Percentiles rank a stretch among this genome's conserved stretches.
These are phyloP conservation scores for Wickerhamomyces strasburgensis DNA, from an alignment of 805 yeast genomes.

Conservation along the genomic window DNA sequence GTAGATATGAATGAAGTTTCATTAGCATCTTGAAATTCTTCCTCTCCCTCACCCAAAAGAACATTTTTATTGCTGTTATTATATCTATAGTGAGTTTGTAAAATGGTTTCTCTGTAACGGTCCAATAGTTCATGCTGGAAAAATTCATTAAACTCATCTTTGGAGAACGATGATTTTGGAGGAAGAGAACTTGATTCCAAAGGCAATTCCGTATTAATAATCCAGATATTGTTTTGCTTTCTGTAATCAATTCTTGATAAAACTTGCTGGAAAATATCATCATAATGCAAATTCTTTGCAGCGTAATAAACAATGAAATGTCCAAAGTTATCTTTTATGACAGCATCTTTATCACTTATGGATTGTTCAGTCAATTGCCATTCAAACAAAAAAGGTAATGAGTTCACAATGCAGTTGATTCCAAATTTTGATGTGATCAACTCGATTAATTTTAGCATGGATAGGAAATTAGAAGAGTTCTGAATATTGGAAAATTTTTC, in stretches of 20 bases:
- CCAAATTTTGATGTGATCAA: slow-evolving; percentile 34
- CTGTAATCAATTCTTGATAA: slow-evolving; percentile 21
- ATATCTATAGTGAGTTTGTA: slow-evolving; percentile 22
- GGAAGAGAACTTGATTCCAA: slow-evolving; percentile 5
- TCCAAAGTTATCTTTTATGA: slow-evolving; percentile 21
- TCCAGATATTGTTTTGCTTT: slow-evolving; percentile 16
- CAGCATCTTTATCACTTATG: neutral
- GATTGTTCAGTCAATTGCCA: slow-evolving; percentile 31
- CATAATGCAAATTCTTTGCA: slow-evolving; percentile 7
- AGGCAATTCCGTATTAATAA: slow-evolving; percentile 12
- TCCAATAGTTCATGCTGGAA: slow-evolving; percentile 7
- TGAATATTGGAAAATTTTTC: slow-evolving; percentile 9
- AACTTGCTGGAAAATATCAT: slow-evolving; percentile 10
- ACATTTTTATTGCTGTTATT: neutral
- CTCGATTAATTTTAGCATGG: slow-evolving; percentile 11
- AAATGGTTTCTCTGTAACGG: slow-evolving; percentile 16
- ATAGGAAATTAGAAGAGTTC: slow-evolving; percentile 2
- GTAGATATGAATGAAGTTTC: slow-evolving; percentile 16
- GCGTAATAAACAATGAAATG: slow-evolving; percentile 12
- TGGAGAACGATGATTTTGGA: slow-evolving; percentile 9
- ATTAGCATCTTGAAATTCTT: slow-evolving; percentile 3
- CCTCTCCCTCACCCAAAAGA: too few relatives aligned
- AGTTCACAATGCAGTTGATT: slow-evolving; percentile 41
- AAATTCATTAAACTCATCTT: slow-evolving; percentile 5
- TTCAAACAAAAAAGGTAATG: slow-evolving; percentile 39